Conservation (phyloP, 2,329 filamentous ascomycete species). For the Colletotrichum lini region DNA sequence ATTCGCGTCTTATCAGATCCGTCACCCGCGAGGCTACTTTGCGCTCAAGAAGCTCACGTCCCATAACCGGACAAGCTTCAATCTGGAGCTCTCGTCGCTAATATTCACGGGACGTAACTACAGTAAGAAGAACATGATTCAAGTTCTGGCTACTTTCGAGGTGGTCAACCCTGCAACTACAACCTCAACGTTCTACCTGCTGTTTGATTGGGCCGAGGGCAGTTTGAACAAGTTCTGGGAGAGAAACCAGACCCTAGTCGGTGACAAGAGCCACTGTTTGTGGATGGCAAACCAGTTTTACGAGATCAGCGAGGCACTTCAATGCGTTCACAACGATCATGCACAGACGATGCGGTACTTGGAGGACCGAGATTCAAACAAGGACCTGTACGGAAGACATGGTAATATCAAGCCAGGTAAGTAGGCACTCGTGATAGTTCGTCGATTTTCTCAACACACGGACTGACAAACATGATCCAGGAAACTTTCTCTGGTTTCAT, state of each 20-base stretch:
- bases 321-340: constrained; percentile 25
- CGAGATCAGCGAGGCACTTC: constrained; percentile 17
- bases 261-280: constrained; percentile 6
- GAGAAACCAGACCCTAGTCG: not conserved
- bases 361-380: constrained; percentile 5
- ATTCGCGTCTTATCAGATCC: not conserved
- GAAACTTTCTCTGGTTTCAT: constrained; percentile 26
- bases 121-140: constrained; percentile 22
- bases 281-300: constrained; percentile 36
- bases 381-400: constrained; percentile 27
- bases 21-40: constrained; percentile 26
- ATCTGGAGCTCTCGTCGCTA: constrained; percentile 23
- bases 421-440: not conserved
- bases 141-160: constrained; percentile 30
- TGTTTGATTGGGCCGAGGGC: constrained; percentile 35
- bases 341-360: constrained; percentile 5
- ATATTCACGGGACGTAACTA: not conserved
- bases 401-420: constrained; percentile 33
- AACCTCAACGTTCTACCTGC: constrained; percentile 15
- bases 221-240: constrained; percentile 32
- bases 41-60: constrained; percentile 37
- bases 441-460: not conserved
- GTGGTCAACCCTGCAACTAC: constrained; percentile 1
- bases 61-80: not conserved
- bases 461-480: not conserved